These are phyloP conservation scores for Protostelium mycophagum DNA, from an alignment of 78 protist genomes.

Conservation along the genomic window DNA sequence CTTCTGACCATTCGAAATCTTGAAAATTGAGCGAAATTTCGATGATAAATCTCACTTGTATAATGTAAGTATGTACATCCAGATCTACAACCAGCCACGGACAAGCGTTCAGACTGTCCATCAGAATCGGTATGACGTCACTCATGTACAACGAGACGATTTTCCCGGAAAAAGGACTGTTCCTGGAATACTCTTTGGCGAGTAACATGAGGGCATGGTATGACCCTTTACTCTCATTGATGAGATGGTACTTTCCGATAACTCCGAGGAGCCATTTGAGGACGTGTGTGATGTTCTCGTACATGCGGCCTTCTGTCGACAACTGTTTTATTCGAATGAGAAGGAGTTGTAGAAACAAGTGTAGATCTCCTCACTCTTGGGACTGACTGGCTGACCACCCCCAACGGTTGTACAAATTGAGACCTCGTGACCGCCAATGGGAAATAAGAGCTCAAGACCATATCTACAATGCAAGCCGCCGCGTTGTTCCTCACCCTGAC, in stretches of 20 bases:
- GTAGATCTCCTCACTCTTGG: background rate
- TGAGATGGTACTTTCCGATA: background rate
- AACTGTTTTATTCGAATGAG: background rate
- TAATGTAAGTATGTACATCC: background rate
- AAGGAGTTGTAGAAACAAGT: too few relatives aligned
- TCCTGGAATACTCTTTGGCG: background rate
- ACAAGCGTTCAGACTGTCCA: background rate
- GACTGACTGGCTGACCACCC: background rate
- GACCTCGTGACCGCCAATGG: background rate
- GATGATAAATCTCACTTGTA: background rate
- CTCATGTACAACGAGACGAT: background rate
- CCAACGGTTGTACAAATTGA: background rate
- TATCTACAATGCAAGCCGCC: background rate
- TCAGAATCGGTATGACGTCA: background rate
- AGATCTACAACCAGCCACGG: background rate
- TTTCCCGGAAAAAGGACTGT: background rate
- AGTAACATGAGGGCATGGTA: background rate
- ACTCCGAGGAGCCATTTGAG: background rate
- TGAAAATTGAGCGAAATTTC: background rate
- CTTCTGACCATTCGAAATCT: background rate
- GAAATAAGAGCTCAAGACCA: background rate
- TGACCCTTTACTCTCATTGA: background rate
- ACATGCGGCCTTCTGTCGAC: background rate
- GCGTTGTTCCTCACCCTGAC: background rate
- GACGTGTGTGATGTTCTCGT: background rate